Percentiles rank a stretch among this genome's conserved stretches.
These are phyloP conservation scores for Excoecaria cochinchinensis DNA, from an alignment of 345 rosid genomes.

Conservation along the genomic window DNA sequence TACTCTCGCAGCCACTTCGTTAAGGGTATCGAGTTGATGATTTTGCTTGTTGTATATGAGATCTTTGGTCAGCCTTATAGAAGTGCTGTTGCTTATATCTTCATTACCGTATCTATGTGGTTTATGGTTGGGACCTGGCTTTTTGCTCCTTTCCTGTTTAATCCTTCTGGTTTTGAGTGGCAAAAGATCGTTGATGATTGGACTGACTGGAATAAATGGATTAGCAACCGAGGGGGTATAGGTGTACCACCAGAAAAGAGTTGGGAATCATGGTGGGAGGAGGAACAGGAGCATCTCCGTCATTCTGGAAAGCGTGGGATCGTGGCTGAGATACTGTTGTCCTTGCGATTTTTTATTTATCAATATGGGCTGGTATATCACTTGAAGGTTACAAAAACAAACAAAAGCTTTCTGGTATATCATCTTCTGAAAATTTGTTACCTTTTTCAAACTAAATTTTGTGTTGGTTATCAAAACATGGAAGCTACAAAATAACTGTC, in stretches of 20 bases:
- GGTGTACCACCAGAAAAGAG: slow-evolving; percentile 97
- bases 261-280: slow-evolving; percentile 99
- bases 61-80: slow-evolving; percentile 84
- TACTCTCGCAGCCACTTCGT: slow-evolving; percentile 99
- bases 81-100: slow-evolving; percentile 77
- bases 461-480: neutral
- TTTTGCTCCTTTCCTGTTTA: slow-evolving; percentile 96
- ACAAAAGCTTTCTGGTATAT: slow-evolving; percentile 68
- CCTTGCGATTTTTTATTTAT: slow-evolving; percentile 85
- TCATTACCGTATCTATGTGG: slow-evolving; percentile 96
- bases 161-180: slow-evolving; percentile 99
- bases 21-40: slow-evolving; percentile 94
- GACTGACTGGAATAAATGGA: slow-evolving; percentile 99
- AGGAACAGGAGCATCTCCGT: slow-evolving; percentile 93
- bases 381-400: slow-evolving; percentile 49
- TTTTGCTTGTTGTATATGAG: slow-evolving; percentile 82
- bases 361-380: slow-evolving; percentile 98
- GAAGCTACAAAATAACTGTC: neutral
- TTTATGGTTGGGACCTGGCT: slow-evolving; percentile 99
- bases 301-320: slow-evolving; percentile 94
- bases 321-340: slow-evolving; percentile 76
- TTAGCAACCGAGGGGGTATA: slow-evolving; percentile 85
- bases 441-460: neutral
- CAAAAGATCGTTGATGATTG: slow-evolving; percentile 99
- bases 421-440: slow-evolving; percentile 6